A percentile compares a stretch with the other conserved stretches of the same genome.
These are phyloP conservation scores for Melaleuca alternifolia DNA, from an alignment of 345 rosid genomes.

Conservation along the genomic window DNA sequence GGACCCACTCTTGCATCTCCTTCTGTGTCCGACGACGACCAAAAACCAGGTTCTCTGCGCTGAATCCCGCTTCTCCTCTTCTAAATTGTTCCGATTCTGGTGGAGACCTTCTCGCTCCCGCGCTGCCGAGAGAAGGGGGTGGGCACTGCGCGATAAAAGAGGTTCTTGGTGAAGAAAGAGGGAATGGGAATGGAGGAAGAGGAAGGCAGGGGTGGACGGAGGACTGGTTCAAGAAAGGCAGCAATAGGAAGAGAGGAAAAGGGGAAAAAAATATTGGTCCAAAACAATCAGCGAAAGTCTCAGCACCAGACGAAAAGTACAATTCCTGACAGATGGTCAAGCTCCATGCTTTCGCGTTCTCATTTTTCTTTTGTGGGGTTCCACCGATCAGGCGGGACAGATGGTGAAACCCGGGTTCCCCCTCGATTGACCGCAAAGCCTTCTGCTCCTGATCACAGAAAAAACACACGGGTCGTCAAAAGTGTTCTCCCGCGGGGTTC, in stretches of 20 bases:
- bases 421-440: not conserved
- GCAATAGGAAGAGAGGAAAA: not conserved
- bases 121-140: not conserved
- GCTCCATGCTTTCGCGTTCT: not conserved
- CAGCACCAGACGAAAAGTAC: not conserved
- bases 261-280: not conserved
- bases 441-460: not conserved
- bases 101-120: not conserved
- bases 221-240: not conserved
- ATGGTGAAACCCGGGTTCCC: not conserved
- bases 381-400: not conserved
- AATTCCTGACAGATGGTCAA: not conserved
- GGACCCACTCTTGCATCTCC: constrained; percentile 34
- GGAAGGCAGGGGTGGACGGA: not conserved
- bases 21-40: not conserved
- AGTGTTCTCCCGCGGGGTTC: not conserved
- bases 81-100: not conserved
- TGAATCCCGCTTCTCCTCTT: not conserved
- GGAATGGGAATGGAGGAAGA: not conserved
- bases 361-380: not conserved
- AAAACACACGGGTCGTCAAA: not conserved
- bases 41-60: not conserved
- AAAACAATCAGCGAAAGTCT: not conserved
- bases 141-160: not conserved
- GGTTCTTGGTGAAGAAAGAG: not conserved